These are phyloP conservation scores for Yarrowia sp. DNA, from an alignment of 805 yeast genomes.

Conservation along the genomic window DNA sequence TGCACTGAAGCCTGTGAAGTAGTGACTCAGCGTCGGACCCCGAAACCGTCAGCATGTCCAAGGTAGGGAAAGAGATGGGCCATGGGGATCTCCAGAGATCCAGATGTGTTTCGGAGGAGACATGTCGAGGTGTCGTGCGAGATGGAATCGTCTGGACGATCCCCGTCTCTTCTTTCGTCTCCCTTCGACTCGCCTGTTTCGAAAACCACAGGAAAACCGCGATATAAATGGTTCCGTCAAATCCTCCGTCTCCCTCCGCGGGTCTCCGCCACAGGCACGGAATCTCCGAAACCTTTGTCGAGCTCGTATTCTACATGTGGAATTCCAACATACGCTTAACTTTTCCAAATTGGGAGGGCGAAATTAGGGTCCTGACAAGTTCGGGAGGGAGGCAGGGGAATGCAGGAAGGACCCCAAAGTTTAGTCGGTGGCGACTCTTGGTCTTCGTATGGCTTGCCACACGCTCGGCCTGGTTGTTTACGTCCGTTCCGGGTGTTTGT, in stretches of 20 bases:
- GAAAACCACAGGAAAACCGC: too few species aligned
- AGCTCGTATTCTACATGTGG: constrained; percentile 24
- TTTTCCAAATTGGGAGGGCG: constrained; percentile 7
- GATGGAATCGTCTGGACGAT: too few species aligned
- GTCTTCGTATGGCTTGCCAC: background rate
- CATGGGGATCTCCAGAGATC: too few species aligned
- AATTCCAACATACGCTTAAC: constrained; percentile 18
- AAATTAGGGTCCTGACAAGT: constrained; percentile 3
- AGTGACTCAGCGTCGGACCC: too few species aligned
- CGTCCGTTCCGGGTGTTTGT: too few species aligned
- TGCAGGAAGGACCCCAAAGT: constrained; percentile 16
- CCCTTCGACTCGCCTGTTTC: too few species aligned
- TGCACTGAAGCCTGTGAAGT: too few species aligned
- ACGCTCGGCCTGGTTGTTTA: background rate
- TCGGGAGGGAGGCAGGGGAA: constrained; percentile 27
- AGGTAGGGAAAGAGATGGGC: too few species aligned
- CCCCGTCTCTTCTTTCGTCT: background rate
- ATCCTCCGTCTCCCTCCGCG: constrained; percentile 16
- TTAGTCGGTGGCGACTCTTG: constrained; percentile 17
- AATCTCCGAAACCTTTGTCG: constrained; percentile 13
- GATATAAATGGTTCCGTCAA: constrained; percentile 20
- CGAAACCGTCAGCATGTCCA: too few species aligned
- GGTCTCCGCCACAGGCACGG: background rate
- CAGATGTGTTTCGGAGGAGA: too few species aligned
- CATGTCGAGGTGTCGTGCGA: too few species aligned